phyloP scores from a whole-genome alignment of 2,329 filamentous ascomycete species.

The Ilyonectria mors-panacis region DNA sequence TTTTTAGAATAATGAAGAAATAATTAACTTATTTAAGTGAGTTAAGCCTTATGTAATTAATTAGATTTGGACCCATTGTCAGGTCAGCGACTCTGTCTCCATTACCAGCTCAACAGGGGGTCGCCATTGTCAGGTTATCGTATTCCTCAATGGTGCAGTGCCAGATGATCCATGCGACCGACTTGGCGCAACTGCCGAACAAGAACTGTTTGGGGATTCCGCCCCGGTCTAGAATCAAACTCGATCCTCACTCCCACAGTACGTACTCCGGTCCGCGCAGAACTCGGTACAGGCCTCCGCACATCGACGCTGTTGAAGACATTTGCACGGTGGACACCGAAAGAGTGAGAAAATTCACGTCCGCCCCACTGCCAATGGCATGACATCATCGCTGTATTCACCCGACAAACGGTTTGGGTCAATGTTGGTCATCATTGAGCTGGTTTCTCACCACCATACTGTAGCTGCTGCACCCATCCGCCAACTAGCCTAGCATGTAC shows the following conservation, averaged over 20 bases:
- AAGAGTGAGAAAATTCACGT: not conserved
- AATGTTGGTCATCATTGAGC: not conserved
- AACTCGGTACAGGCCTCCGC: not conserved
- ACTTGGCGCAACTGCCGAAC: conserved; percentile 18
- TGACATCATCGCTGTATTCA: not conserved
- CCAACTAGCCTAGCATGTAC: not conserved
- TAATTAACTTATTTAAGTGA: no score
- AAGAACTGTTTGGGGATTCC: conserved; percentile 10
- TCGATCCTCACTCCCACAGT: not conserved
- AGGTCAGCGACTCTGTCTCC: no score
- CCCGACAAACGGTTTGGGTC: not conserved
- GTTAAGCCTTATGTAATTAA: no score
- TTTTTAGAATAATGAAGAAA: no score
- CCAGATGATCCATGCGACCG: not conserved
- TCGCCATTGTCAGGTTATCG: no score
- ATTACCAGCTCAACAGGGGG: no score
- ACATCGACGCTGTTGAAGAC: not conserved
- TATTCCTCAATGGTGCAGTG: no score
- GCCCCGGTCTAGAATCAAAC: not conserved
- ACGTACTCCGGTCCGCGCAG: not conserved
- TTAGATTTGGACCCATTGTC: no score
- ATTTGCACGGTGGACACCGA: not conserved
- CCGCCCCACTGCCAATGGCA: not conserved
- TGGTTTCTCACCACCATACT: not conserved
- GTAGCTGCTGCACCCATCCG: not conserved